These are phyloP conservation scores for Falciphora oryzae DNA, from an alignment of 2,329 filamentous ascomycete species.

Conservation along the genomic window DNA sequence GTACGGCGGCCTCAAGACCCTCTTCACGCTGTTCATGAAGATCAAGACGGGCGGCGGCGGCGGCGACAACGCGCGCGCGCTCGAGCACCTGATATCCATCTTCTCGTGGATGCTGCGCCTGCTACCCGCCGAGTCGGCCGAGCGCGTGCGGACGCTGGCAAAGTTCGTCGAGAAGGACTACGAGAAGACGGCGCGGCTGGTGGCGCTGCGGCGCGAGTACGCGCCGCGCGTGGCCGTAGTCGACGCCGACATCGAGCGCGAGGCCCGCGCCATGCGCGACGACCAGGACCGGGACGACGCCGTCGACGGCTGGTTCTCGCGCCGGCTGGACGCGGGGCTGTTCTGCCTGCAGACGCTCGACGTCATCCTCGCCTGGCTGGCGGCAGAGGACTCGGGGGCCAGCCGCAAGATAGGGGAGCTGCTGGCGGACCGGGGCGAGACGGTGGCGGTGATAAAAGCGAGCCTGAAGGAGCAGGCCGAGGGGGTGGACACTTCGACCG, in stretches of 20 bases:
- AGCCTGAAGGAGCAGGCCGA: constrained; percentile 60
- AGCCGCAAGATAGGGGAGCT: constrained; percentile 56
- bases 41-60: constrained; percentile 41
- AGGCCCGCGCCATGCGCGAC: constrained; percentile 22
- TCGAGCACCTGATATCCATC: constrained; percentile 78
- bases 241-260: constrained; percentile 53
- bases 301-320: constrained; percentile 65
- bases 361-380: constrained; percentile 80
- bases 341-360: constrained; percentile 81
- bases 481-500: constrained; percentile 43
- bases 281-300: constrained; percentile 32
- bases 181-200: constrained; percentile 70
- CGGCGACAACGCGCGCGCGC: constrained; percentile 50
- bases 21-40: constrained; percentile 87
- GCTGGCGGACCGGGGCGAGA: constrained; percentile 63
- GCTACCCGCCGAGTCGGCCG: constrained; percentile 69
- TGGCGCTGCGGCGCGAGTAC: constrained; percentile 68
- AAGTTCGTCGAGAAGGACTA: constrained; percentile 97
- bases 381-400: constrained; percentile 80
- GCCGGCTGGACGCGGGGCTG: constrained; percentile 75
- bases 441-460: constrained; percentile 53
- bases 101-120: constrained; percentile 77
- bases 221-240: constrained; percentile 54
- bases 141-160: constrained; percentile 76
- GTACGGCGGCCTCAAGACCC: constrained; percentile 73